Conservation (phyloP, 164 flowering plant genomes). For the Macadamia integrifolia region DNA sequence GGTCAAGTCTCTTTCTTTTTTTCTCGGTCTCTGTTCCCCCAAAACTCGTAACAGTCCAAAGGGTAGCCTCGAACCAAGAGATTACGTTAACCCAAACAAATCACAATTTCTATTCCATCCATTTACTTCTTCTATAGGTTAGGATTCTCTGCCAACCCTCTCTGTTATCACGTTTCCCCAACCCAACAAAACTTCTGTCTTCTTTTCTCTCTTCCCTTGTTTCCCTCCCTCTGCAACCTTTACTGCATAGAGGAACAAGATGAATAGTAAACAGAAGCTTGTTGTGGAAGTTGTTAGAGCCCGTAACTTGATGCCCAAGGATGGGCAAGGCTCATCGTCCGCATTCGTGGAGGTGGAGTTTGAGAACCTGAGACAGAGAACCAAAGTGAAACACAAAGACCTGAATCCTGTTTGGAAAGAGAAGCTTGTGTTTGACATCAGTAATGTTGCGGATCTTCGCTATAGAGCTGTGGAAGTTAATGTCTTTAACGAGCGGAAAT, state of each 20-base stretch:
- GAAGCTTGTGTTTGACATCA: constrained; percentile 53
- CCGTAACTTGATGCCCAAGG: constrained; percentile 66
- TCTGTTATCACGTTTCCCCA: background rate
- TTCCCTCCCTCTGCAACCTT: background rate
- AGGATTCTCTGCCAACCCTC: background rate
- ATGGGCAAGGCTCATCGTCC: constrained; percentile 64
- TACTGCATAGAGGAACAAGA: background rate
- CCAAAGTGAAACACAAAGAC: constrained; percentile 61
- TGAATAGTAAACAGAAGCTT: constrained; percentile 37
- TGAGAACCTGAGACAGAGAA: constrained; percentile 57
- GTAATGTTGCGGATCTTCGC: constrained; percentile 44
- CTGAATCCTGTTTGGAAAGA: constrained; percentile 86
- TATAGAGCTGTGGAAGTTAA: constrained; percentile 52
- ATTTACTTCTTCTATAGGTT: background rate
- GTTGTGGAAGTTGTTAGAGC: constrained; percentile 78
- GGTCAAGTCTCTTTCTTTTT: too few species aligned
- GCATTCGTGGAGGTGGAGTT: constrained; percentile 80
- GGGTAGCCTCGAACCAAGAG: too few species aligned
- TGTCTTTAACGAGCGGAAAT: constrained; percentile 40
- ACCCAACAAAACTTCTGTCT: background rate
- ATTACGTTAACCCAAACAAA: too few species aligned
- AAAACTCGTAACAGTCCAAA: too few species aligned
- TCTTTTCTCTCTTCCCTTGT: background rate
- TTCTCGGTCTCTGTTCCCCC: too few species aligned
- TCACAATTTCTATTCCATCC: background rate